phyloP scores from a whole-genome alignment of 768 basidiomycete genomes.

The Tylopilus sp. region DNA sequence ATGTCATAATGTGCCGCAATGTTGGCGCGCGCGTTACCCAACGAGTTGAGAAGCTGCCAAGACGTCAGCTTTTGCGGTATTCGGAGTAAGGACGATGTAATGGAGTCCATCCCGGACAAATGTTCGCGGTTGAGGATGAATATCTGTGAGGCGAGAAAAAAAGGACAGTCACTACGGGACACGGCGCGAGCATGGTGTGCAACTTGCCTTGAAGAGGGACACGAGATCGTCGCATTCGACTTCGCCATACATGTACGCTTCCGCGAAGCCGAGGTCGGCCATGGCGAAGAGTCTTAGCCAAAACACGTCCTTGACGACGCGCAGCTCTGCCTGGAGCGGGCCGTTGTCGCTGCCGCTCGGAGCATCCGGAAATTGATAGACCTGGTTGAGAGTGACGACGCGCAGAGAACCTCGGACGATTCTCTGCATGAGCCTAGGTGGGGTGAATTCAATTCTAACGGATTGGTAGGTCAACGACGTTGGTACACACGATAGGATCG shows the following conservation, averaged over 20 bases:
- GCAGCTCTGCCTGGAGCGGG: not conserved
- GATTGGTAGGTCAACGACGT: no score
- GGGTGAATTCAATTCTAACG: not conserved
- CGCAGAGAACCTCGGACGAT: not conserved
- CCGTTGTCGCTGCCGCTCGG: not conserved
- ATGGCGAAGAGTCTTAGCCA: not conserved
- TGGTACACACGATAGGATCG: no score
- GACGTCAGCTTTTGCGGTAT: not conserved
- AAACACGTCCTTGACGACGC: not conserved
- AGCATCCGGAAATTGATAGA: not conserved
- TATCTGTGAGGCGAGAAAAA: not conserved
- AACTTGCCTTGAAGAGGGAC: conserved; percentile 1
- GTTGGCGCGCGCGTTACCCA: not conserved
- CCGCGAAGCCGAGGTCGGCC: not conserved
- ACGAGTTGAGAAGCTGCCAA: not conserved
- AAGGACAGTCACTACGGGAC: not conserved
- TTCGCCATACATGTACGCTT: not conserved
- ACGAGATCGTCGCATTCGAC: not conserved
- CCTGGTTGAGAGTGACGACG: not conserved
- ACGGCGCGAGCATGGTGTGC: not conserved
- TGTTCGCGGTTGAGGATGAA: not conserved
- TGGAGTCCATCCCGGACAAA: not conserved
- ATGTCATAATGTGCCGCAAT: not conserved
- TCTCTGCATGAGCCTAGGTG: not conserved
- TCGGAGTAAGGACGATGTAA: not conserved